These are phyloP conservation scores for Aspergillus piperis DNA, from an alignment of 2,329 filamentous ascomycete species.

Conservation along the genomic window DNA sequence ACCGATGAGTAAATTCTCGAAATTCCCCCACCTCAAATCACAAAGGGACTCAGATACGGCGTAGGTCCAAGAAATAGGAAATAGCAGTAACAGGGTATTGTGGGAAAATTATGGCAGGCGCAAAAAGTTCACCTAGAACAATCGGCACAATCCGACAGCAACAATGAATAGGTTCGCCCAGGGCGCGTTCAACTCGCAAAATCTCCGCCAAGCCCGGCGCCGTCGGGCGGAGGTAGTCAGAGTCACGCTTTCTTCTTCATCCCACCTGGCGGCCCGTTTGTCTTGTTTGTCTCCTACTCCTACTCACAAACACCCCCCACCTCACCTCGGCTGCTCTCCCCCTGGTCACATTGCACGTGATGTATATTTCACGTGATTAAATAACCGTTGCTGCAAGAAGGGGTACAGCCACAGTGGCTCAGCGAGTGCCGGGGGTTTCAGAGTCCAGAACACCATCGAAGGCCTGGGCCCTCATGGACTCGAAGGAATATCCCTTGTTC, in stretches of 20 bases:
- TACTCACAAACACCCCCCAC: background rate
- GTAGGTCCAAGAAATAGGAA: background rate
- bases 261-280: constrained; percentile 28
- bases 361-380: constrained; percentile 10
- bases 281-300: constrained; percentile 9
- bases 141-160: constrained; percentile 1
- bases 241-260: constrained; percentile 12
- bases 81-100: background rate
- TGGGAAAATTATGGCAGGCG: background rate
- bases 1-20: no score
- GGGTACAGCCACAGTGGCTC: constrained; percentile 14
- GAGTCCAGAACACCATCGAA: constrained; percentile 31
- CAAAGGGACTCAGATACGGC: background rate
- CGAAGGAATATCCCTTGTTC: constrained; percentile 16
- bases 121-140: background rate
- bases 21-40: background rate
- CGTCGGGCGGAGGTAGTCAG: constrained; percentile 17
- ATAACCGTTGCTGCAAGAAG: background rate
- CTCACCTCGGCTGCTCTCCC: background rate
- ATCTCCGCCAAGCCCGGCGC: constrained; percentile 32
- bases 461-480: constrained; percentile 36
- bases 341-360: constrained; percentile 9
- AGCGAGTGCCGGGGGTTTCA: constrained; percentile 22
- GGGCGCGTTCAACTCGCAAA: constrained; percentile 22
- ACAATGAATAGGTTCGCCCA: background rate